These are phyloP conservation scores for Fusarium subglutinans DNA, from an alignment of 2,329 filamentous ascomycete species.

Conservation along the genomic window DNA sequence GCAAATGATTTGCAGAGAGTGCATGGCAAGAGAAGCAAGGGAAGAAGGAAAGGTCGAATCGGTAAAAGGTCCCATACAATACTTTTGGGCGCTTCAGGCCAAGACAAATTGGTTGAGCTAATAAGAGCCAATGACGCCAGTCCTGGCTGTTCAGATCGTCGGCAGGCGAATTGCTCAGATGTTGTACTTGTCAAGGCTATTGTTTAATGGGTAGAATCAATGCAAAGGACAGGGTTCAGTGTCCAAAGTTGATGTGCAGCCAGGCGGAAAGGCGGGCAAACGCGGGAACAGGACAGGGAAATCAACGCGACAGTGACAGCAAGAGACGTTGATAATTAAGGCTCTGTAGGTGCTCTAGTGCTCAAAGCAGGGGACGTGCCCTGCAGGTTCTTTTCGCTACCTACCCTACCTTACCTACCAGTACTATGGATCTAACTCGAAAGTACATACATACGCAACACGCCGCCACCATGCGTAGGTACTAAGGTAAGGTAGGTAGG, in stretches of 20 bases:
- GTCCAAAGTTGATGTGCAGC: slow-evolving; percentile 12
- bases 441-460: neutral
- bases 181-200: slow-evolving; percentile 33
- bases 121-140: slow-evolving; percentile 40
- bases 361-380: slow-evolving; percentile 20
- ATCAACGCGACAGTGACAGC: neutral
- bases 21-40: neutral
- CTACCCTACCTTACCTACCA: neutral
- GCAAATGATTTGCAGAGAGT: slow-evolving; percentile 24
- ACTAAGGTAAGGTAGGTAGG: neutral
- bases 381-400: neutral
- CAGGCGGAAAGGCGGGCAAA: slow-evolving; percentile 28
- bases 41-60: slow-evolving; percentile 10
- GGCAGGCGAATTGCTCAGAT: slow-evolving; percentile 38
- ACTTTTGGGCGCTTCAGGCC: slow-evolving; percentile 19
- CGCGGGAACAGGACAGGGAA: slow-evolving; percentile 15
- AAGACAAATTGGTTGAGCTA: slow-evolving; percentile 34
- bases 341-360: neutral
- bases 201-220: slow-evolving; percentile 25
- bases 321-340: neutral
- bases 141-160: slow-evolving; percentile 41
- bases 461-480: slow-evolving; percentile 5
- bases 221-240: slow-evolving; percentile 28
- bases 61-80: slow-evolving; percentile 1
- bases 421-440: neutral